phyloP scores from a whole-genome alignment of 2,329 filamentous ascomycete species.

The Xylariales sp. region DNA sequence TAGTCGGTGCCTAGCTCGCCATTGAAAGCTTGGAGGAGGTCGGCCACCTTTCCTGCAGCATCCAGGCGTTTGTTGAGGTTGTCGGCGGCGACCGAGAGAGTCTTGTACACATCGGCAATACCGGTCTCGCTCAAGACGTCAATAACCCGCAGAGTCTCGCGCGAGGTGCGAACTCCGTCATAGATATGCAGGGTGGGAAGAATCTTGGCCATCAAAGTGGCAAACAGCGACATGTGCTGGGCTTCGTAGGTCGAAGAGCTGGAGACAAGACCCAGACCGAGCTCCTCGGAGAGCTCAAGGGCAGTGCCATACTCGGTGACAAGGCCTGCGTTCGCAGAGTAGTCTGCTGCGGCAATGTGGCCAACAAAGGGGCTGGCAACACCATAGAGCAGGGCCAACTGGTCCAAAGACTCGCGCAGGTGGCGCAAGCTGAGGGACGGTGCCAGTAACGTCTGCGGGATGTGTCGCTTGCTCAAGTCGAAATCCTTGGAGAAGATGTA shows the following conservation, averaged over 20 bases:
- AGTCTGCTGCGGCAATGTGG: conserved; percentile 89
- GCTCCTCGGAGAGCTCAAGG: conserved; percentile 78
- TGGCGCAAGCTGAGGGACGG: conserved; percentile 78
- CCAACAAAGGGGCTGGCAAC: conserved; percentile 91
- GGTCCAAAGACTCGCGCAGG: conserved; percentile 80
- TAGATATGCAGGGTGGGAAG: conserved; percentile 85
- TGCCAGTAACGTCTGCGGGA: conserved; percentile 87
- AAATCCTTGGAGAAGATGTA: conserved; percentile 99
- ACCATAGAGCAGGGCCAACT: conserved; percentile 85
- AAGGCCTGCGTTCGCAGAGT: conserved; percentile 63
- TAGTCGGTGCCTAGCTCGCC: conserved; percentile 92
- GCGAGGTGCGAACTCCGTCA: conserved; percentile 77
- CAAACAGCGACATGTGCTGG: conserved; percentile 92
- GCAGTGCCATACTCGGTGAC: conserved; percentile 84
- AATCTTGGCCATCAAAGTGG: conserved; percentile 73
- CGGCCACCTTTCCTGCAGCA: conserved; percentile 64
- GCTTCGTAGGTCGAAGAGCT: conserved; percentile 85
- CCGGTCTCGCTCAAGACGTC: conserved; percentile 73
- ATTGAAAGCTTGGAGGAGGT: conserved; percentile 73
- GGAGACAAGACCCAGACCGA: conserved; percentile 80
- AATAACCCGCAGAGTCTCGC: conserved; percentile 77
- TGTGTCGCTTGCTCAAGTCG: conserved; percentile 82
- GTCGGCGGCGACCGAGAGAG: conserved; percentile 55
- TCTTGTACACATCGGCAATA: conserved; percentile 64
- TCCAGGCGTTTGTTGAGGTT: conserved; percentile 66